These are phyloP conservation scores for Botrytis fragariae DNA, from an alignment of 2,329 filamentous ascomycete genomes.

Conservation along the genomic window DNA sequence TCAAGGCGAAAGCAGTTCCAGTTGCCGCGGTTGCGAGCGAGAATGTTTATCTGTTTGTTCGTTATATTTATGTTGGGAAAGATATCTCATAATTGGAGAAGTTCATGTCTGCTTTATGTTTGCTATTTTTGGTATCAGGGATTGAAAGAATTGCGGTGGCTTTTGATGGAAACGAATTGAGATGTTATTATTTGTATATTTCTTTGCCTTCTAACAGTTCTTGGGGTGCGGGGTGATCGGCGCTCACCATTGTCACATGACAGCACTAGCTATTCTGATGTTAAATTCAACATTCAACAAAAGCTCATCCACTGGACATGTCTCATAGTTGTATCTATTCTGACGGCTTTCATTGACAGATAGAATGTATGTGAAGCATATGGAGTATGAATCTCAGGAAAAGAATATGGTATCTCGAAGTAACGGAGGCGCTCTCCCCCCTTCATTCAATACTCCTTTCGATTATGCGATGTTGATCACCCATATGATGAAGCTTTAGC, in stretches of 20 bases:
- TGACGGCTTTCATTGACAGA: neutral
- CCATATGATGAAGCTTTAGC: neutral
- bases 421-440: neutral
- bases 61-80: neutral
- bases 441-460: neutral
- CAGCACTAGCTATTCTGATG: neutral
- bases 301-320: neutral
- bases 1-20: neutral
- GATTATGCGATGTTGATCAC: neutral
- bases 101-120: neutral
- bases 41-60: neutral
- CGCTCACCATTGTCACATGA: neutral
- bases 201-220: neutral
- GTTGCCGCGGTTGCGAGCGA: neutral
- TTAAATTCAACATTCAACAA: neutral
- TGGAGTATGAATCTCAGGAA: too few species aligned
- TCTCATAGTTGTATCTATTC: neutral
- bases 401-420: neutral
- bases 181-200: neutral
- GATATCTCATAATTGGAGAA: neutral
- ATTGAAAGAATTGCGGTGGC: neutral
- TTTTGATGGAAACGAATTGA: neutral
- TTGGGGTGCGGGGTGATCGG: neutral
- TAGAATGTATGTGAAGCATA: accelerated
- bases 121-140: neutral